Evolutionary conservation across 352 stramenopile genomes (phyloP).

Genomic region (Thraustochytrium striatum): DNA sequence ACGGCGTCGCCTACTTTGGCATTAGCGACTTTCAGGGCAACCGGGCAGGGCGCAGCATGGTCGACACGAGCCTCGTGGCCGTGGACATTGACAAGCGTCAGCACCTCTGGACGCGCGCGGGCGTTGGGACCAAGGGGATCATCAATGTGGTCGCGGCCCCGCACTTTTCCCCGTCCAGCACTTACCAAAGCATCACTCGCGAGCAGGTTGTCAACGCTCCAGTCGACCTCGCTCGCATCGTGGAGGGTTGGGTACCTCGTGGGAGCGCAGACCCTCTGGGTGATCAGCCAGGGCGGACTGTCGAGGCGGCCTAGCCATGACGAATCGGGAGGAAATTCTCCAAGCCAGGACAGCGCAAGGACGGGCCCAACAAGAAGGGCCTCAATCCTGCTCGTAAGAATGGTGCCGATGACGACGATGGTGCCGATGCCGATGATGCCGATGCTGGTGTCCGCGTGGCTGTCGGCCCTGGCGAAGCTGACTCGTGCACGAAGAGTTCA

Average conservation of each 20-base stretch:
- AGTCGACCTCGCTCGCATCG: not conserved
- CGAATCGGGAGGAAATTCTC: not conserved
- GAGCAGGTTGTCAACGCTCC: not conserved
- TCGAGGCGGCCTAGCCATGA: not conserved
- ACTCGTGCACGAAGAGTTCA: no score
- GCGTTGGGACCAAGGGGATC: slow-evolving; percentile 26
- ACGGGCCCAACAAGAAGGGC: no score
- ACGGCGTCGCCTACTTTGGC: slow-evolving; percentile 40
- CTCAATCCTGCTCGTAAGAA: no score
- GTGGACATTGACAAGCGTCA: slow-evolving; percentile 30
- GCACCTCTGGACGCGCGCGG: not conserved
- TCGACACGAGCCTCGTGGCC: slow-evolving; percentile 5
- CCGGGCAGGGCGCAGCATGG: not conserved
- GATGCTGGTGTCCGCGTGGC: no score
- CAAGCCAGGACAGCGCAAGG: not conserved
- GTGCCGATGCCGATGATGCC: no score
- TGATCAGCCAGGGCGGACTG: no score
- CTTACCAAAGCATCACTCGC: not conserved
- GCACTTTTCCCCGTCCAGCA: not conserved
- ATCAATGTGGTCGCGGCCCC: slow-evolving; percentile 40
- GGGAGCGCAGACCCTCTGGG: no score
- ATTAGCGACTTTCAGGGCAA: slow-evolving; percentile 19
- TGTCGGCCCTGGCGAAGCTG: no score
- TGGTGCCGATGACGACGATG: no score
- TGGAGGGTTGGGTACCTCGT: no score